Evolutionary conservation across 2,329 filamentous ascomycete genomes (phyloP), one percentile per base, ranked within the genome.

Genomic region (Trichophyton mentagrophytes): DNA sequence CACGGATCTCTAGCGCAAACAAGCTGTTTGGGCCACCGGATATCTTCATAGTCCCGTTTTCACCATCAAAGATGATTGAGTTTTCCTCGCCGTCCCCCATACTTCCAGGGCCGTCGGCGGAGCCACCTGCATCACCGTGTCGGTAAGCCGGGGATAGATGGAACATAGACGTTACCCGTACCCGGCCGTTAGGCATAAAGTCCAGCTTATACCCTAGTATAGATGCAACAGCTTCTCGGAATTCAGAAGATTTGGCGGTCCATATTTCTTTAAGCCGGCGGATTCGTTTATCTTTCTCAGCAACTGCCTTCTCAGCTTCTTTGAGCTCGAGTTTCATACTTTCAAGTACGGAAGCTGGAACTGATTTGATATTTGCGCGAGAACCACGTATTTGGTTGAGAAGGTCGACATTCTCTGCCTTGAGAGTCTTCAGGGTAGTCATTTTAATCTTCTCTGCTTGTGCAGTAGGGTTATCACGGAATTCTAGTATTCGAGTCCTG

Each of bases 1-100:
- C 87, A 65, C 82, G 82, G 64, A 99, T 96, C 73, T 90, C 86
- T 60, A 83, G 77, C 1, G 91, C 93, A 74, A 99, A 99, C 11
- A 84, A 80, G 70, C 89, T 95, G 69, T 88, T 83, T 1, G 90
- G 89, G 0, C 93, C 93, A 1, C 93, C 93, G 38, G 87, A 89
- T 61, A 99, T 88, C 80, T 99, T 99, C 93, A 99, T 99, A 0
- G 91, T 96, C 6, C 92, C 93, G 61, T 88, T 85, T 76, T 96
- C 90, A 58, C 90, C 90, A 73, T 96, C 90, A 72, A 96, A 96
- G 0, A 96, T 84, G 53, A 85, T 85, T 3, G 77, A 81, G 63
- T 84, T 82, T 64, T 79, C 79, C 63, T 79, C 77, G 3, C 74
- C 75, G 33, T 75, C 73, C 47, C 74, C 73, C 75, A 76, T 75